Conservation (phyloP, 2,329 filamentous ascomycete genomes). For the Mycogone perniciosa region DNA sequence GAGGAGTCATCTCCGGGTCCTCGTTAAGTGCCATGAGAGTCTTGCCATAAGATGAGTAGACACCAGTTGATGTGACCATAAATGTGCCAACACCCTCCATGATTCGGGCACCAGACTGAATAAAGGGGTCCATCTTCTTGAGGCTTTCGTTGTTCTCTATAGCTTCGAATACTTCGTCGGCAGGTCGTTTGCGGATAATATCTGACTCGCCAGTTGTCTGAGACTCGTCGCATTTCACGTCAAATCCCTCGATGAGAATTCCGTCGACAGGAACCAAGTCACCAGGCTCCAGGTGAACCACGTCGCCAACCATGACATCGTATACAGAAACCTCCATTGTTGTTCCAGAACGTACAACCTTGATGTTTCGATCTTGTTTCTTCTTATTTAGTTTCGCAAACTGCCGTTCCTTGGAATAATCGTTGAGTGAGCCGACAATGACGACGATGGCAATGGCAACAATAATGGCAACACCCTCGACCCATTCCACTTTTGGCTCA, state of each 20-base stretch:
- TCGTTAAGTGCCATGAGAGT: conserved; percentile 69
- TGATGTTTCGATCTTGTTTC: conserved; percentile 69
- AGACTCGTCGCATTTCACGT: conserved; percentile 71
- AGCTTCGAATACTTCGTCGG: conserved; percentile 61
- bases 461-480: conserved; percentile 76
- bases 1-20: conserved; percentile 66
- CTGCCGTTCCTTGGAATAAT: conserved; percentile 74
- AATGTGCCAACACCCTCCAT: conserved; percentile 73
- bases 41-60: conserved; percentile 69
- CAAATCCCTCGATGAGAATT: conserved; percentile 64
- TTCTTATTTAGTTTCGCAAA: conserved; percentile 74
- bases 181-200: conserved; percentile 60
- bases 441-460: conserved; percentile 75
- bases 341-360: conserved; percentile 64
- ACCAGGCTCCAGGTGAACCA: conserved; percentile 66
- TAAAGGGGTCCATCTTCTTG: conserved; percentile 73
- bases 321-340: conserved; percentile 63
- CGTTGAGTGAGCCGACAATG: conserved; percentile 68
- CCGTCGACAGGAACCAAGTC: conserved; percentile 71
- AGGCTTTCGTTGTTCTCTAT: conserved; percentile 60
- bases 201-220: conserved; percentile 76
- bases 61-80: conserved; percentile 65
- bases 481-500: conserved; percentile 63
- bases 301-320: conserved; percentile 63
- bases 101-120: conserved; percentile 76